Evolutionary conservation across 345 rosid species (phyloP).

Genomic region (Boechera divaricarpa): DNA sequence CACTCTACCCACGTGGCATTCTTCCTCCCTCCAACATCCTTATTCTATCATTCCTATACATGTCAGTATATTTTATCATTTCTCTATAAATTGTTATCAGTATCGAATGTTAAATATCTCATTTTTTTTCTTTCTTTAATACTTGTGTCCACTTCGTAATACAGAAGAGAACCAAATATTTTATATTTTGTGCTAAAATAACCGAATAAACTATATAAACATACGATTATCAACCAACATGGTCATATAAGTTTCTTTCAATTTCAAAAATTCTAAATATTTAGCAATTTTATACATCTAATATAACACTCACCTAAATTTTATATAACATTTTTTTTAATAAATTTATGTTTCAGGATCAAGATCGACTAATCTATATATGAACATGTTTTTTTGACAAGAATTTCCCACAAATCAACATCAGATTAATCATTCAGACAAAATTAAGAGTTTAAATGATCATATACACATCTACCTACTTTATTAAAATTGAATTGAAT

Average conservation of each 20-base stretch:
- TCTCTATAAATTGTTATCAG: constrained; percentile 12
- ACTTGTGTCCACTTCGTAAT: constrained; percentile 7
- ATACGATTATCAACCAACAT: background rate
- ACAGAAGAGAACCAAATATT: background rate
- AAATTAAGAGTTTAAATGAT: too few species aligned
- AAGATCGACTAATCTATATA: background rate
- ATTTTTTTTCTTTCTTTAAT: background rate
- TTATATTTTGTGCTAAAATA: background rate
- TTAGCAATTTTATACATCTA: background rate
- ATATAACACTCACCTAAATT: background rate
- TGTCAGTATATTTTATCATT: constrained; percentile 39
- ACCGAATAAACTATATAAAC: background rate
- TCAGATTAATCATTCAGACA: background rate
- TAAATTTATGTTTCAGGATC: background rate
- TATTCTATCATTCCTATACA: constrained; percentile 34
- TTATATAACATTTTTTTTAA: background rate
- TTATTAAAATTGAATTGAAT: too few species aligned
- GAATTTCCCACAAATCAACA: background rate
- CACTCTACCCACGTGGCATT: constrained; percentile 46
- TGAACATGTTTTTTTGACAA: background rate
- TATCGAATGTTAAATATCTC: background rate
- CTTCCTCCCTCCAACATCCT: constrained; percentile 38
- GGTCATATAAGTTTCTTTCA: background rate
- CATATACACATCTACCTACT: background rate
- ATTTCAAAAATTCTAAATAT: background rate